Evolutionary conservation across 805 yeast genomes (phyloP).

Genomic region (Blastobotrys robertii): DNA sequence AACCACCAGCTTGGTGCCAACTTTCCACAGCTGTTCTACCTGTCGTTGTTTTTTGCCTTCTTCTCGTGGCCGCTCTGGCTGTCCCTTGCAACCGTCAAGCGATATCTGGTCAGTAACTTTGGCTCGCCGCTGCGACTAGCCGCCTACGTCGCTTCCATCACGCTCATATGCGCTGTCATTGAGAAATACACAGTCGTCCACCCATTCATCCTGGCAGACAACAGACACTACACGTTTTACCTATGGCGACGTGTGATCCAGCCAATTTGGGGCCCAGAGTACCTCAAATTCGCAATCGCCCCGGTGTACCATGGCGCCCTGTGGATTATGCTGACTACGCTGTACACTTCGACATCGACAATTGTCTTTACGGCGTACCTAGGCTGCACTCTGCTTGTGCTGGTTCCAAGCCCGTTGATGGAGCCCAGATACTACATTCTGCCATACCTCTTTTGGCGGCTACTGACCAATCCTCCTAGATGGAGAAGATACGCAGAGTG

Average conservation of each 20-base stretch:
- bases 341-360: conserved; percentile 29
- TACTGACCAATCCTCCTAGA: conserved; percentile 28
- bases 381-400: conserved; percentile 45
- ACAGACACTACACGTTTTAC: conserved; percentile 88
- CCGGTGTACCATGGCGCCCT: conserved; percentile 60
- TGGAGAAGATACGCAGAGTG: conserved; percentile 42
- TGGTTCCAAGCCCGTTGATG: conserved; percentile 84
- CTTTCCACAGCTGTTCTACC: conserved; percentile 73
- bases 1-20: conserved; percentile 71
- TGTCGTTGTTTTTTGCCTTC: conserved; percentile 49
- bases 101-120: conserved; percentile 31
- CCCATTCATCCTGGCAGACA: conserved; percentile 88
- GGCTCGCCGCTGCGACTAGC: conserved; percentile 16
- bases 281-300: conserved; percentile 39
- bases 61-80: conserved; percentile 73
- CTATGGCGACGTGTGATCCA: conserved; percentile 60
- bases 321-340: conserved; percentile 18
- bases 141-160: conserved; percentile 5
- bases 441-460: conserved; percentile 69
- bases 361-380: conserved; percentile 34
- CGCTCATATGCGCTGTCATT: conserved; percentile 12
- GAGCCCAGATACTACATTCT: conserved; percentile 89
- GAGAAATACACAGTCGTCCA: conserved; percentile 52
- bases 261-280: conserved; percentile 19
- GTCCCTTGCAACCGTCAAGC: conserved; percentile 31